Evolutionary conservation across 441 rosid species (phyloP).

Genomic region (Corymbia calophylla): DNA sequence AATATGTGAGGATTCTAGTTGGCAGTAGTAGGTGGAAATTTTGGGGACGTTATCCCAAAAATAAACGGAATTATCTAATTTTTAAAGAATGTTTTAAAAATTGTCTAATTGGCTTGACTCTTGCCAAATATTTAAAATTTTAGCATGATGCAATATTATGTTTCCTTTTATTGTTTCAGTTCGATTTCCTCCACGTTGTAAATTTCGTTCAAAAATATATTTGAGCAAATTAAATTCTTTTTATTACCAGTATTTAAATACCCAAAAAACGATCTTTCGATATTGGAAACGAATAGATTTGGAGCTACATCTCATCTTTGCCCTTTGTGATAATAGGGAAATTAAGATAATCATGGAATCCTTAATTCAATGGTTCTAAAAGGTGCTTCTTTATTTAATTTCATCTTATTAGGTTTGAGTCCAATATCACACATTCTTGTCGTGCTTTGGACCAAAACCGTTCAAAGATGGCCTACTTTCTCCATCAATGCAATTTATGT

Average conservation of each 20-base stretch:
- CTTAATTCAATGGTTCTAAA: neutral
- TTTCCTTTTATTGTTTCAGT: neutral
- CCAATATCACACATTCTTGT: neutral
- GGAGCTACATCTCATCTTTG: neutral
- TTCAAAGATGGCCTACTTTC: neutral
- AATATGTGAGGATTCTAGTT: neutral
- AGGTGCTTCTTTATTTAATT: neutral
- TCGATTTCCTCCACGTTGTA: accelerated
- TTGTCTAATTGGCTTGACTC: neutral
- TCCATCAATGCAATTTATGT: neutral
- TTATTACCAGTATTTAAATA: neutral
- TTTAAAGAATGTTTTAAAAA: neutral
- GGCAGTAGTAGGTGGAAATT: neutral
- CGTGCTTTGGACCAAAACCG: neutral
- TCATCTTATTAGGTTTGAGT: neutral
- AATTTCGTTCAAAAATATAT: neutral
- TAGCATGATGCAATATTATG: neutral
- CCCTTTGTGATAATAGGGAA: neutral
- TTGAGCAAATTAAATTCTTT: accelerated
- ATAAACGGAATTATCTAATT: neutral
- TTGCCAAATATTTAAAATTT: neutral
- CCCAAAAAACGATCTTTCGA: neutral
- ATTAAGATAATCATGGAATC: neutral
- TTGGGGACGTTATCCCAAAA: too few relatives aligned
- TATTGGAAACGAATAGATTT: neutral